Conservation (phyloP, 2,329 filamentous ascomycete genomes). For the Arthroderma sp. region DNA sequence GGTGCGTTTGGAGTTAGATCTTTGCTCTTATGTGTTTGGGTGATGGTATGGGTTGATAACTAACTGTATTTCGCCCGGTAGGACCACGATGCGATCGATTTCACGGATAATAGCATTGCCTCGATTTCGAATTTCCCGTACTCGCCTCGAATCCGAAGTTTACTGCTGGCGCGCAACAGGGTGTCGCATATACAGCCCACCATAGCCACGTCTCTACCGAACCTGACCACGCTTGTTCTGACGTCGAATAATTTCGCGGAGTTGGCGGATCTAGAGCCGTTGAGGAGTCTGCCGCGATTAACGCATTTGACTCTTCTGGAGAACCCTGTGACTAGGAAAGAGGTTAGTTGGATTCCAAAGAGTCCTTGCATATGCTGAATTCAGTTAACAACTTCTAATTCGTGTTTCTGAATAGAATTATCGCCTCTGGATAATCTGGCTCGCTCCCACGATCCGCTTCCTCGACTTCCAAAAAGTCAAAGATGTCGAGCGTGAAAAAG, state of each 20-base stretch:
- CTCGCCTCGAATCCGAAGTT: constrained; percentile 71
- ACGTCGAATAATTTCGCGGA: constrained; percentile 71
- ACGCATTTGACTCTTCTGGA: constrained; percentile 71
- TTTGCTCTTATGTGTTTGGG: constrained; percentile 3
- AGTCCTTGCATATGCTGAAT: too few species aligned
- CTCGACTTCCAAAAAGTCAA: constrained; percentile 89
- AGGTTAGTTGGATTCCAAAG: constrained; percentile 46
- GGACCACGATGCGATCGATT: constrained; percentile 94
- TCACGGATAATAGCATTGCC: constrained; percentile 95
- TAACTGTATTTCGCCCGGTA: constrained; percentile 23
- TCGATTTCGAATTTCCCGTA: constrained; percentile 84
- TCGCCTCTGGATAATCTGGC: constrained; percentile 81
- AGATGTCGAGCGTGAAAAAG: constrained; percentile 64
- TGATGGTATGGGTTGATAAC: not conserved
- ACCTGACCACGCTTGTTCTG: constrained; percentile 67
- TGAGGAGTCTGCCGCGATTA: constrained; percentile 54
- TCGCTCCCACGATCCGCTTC: constrained; percentile 71
- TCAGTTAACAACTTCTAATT: not conserved
- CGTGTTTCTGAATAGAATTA: constrained; percentile 52
- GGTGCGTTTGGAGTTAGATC: constrained; percentile 39
- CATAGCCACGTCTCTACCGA: constrained; percentile 63
- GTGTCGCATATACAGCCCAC: constrained; percentile 66
- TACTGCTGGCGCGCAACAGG: constrained; percentile 82
- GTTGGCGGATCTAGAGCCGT: constrained; percentile 74
- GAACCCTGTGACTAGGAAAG: constrained; percentile 83